Evolutionary conservation across 2,329 filamentous ascomycete genomes (phyloP).

Genomic region (Hypoxylon sp.): DNA sequence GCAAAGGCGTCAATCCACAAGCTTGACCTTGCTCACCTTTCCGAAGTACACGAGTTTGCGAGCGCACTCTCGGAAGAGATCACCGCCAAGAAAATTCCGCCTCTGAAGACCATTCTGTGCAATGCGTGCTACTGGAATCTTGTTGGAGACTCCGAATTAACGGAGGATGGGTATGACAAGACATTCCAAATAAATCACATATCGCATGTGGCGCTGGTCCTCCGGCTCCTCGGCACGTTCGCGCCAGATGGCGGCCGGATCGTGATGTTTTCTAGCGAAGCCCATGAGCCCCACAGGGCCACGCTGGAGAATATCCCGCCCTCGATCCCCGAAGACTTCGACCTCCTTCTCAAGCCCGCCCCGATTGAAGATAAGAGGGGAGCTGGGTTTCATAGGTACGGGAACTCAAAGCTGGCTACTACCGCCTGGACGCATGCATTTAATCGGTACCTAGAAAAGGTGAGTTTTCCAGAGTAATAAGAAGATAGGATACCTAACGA

Average conservation of each 20-base stretch:
- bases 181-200: conserved; percentile 59
- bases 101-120: conserved; percentile 56
- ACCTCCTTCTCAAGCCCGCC: conserved; percentile 55
- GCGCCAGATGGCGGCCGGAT: conserved; percentile 74
- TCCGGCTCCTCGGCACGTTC: conserved; percentile 68
- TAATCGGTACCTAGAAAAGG: conserved; percentile 52
- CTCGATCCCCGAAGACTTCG: conserved; percentile 55
- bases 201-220: conserved; percentile 52
- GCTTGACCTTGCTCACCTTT: conserved; percentile 56
- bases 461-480: neutral
- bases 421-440: conserved; percentile 59
- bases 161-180: conserved; percentile 57
- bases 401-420: conserved; percentile 57
- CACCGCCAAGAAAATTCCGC: conserved; percentile 47
- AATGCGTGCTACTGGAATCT: conserved; percentile 59
- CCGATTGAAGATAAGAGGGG: conserved; percentile 53
- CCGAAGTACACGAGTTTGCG: conserved; percentile 56
- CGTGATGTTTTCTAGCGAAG: conserved; percentile 62
- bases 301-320: conserved; percentile 56
- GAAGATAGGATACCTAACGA: neutral
- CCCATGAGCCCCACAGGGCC: conserved; percentile 58
- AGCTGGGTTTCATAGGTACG: conserved; percentile 61
- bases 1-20: conserved; percentile 54
- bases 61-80: conserved; percentile 42
- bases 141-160: conserved; percentile 50